Evolutionary conservation across 2,329 filamentous ascomycete genomes (phyloP), one percentile per base, ranked within the genome.

Genomic region (Pseudogymnoascus sp.): DNA sequence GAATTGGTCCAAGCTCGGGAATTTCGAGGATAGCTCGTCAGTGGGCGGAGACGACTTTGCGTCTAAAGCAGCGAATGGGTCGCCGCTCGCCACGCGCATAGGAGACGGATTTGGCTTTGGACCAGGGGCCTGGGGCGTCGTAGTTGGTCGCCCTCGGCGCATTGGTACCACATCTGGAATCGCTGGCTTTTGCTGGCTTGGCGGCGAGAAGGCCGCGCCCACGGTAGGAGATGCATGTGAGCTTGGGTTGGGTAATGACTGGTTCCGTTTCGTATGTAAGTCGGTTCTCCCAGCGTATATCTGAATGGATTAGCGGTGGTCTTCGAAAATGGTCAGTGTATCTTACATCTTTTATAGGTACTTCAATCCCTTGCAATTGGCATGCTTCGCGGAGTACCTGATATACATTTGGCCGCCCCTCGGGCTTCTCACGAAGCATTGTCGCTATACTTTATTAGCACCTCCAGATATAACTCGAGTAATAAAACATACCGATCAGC

Each of bases 161-260:
- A 97, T 97, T 0, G 93, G 94, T 37, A 89, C 87, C 65, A 99
- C 91, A 25, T 97, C 91, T 7, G 94, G 94, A 61, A 97, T 86
- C 7, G 82, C 78, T 67, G 88, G 84, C 61, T 88, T 84, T 67
- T 88, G 83, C 62, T 88, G 84, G 27, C 85, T 77, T 2, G 88
- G 86, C n/a, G 89, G 86, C 5, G 90, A 85, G 69, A 93, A 93
- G 13, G 92, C 87, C 9, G 93, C 87, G 7, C 93, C 92, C 33
- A 96, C 85, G 33, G 85, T 80, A 4, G 87, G 83, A 31, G 84
- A 78, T 15, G n/a, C 21, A 12, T 55, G 27, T 18, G 48, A 33
- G 27, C 29, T n/a, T 1, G 48, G 48, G 48, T 80, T 75, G 12
- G 86, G 82, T n/a, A 87, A 71, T 67, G 84, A 76, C 69, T 87